Evolutionary conservation across 768 basidiomycete genomes (phyloP), one percentile per base, ranked within the genome.

Genomic region (Rhizopogon salebrosus): DNA sequence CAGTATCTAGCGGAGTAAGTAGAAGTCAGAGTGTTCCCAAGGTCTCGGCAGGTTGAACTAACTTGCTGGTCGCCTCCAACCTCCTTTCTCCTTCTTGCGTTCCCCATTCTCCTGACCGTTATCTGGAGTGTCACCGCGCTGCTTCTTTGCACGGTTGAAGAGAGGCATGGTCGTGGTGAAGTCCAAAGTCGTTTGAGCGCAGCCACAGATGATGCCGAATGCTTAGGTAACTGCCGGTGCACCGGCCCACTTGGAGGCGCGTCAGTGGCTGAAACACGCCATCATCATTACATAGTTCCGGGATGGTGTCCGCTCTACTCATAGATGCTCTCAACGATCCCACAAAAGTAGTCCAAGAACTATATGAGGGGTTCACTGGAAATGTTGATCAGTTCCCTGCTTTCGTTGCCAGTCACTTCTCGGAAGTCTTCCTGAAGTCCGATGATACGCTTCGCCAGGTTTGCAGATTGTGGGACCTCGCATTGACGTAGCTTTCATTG

Each of bases 51-150:
- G 41, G 40, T 2, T 43, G 20, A 38, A 57, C 87, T 59, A 62
- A 89, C 91, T 93, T 43, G 92, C 92, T 55, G 92, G 92, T 57
- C 85, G 72, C 56, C 81, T 78, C 92, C 90, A 93, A 62, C 79
- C 84, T 49, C 85, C 85, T 75, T 93, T 94, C 61, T 91, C 87
- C 73, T 88, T 91, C 72, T 84, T 85, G 45, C 74, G 72, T 49
- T 82, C 81, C 22, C 69, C 66, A 2, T 73, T 68, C 46, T 72
- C 77, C 39, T 68, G 64, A 39, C 70, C 69, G 27, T 71, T 69
- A 39, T 65, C 68, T 0, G 51, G 43, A 48, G 70, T 64, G 53
- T 69, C 69, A 29, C 56, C 62, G 49, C 60, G 66, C 52, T 57
- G 67, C 49, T 69, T 76, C 65, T 76, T 83, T 46, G 45, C 7